phyloP scores from a whole-genome alignment of 2,329 filamentous ascomycete species.

The Diaporthe sp. region DNA sequence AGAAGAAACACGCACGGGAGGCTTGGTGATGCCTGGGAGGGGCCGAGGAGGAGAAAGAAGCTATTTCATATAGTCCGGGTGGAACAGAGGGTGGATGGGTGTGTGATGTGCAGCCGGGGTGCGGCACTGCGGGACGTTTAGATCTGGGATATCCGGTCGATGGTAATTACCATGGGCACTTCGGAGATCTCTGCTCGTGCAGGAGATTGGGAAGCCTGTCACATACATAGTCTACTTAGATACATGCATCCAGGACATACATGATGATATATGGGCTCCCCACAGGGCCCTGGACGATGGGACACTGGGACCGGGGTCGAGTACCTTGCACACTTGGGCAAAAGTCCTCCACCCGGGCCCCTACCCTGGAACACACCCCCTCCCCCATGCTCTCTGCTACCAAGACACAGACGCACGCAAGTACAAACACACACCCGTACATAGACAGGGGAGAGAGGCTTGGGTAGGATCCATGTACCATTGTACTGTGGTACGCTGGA shows the following conservation, averaged over 20 bases:
- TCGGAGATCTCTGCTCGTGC: slow-evolving; percentile 36
- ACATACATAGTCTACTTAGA: slow-evolving; percentile 23
- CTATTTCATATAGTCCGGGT: slow-evolving; percentile 38
- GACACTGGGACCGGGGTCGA: slow-evolving; percentile 19
- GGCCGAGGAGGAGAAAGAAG: slow-evolving; percentile 32
- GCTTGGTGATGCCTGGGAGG: slow-evolving; percentile 38
- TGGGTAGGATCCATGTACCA: slow-evolving; percentile 15
- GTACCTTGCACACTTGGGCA: slow-evolving; percentile 37
- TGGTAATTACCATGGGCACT: slow-evolving; percentile 34
- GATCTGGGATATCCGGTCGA: slow-evolving; percentile 36
- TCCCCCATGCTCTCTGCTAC: slow-evolving; percentile 31
- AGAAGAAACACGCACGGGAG: slow-evolving; percentile 33
- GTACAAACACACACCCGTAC: not conserved
- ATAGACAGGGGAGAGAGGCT: slow-evolving; percentile 10
- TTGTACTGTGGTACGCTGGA: slow-evolving; percentile 18
- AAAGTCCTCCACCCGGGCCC: slow-evolving; percentile 34
- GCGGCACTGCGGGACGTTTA: slow-evolving; percentile 31
- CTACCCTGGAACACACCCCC: slow-evolving; percentile 25
- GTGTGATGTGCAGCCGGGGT: slow-evolving; percentile 35
- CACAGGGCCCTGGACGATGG: slow-evolving; percentile 31
- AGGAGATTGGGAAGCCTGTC: slow-evolving; percentile 38
- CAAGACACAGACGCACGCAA: slow-evolving; percentile 16
- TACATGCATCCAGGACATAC: slow-evolving; percentile 33
- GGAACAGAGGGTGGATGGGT: slow-evolving; percentile 29
- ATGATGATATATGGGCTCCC: slow-evolving; percentile 34